Base-by-base conservation (phyloP, 202 grass and related monocot genomes). In the Elaeis oleifera region DNA sequence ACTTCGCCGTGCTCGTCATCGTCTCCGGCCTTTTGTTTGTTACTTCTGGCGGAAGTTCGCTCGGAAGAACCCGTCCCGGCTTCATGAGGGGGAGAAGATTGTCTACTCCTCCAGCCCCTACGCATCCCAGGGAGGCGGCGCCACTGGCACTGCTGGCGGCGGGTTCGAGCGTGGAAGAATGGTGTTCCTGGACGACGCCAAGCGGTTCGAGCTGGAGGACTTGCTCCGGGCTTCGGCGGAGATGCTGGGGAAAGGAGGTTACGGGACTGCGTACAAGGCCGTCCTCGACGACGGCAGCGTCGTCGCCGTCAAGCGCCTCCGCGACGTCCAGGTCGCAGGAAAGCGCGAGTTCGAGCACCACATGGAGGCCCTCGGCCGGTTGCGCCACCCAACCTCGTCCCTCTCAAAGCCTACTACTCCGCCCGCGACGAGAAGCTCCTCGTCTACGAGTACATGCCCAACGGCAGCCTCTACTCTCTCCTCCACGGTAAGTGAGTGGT, bases 81-180 rank as follows among this genome's bases (percentile, higher is more conserved):
- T 89, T 57, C 88, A 64, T 14, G 85, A 89, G 65, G 94, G 94
- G 59, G 94, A 99, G 73, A 99, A 99, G 75, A 99, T 99, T 49
- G 94, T 99, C 2, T 99, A 89, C 88, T 99, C 94, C 17, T 90
- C 92, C 0, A 99, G 94, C 69, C 94, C 94, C 0, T 99, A 99
- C 51, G 85, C 88, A 49, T 73, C 77, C 4, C 65, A 68, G 16
- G n/a, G 51, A 0, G 76, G 79, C 0, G 74, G 73, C 0, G 59
- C 78, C 0, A 32, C 80, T 7, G 81, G 77, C 2, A 5, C 28
- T 6, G 28, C 28, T 31, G 85, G 82, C 0, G 28, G 52, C 4
- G 65, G 84, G 28, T 87, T 80, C 56, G 85, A 99, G 77, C 84
- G 85, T 1, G 94, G 85, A 0, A 99, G 86, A 67, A 89, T 99